Base-by-base conservation (phyloP, 345 rosid genomes). In the Acer saccharum region DNA sequence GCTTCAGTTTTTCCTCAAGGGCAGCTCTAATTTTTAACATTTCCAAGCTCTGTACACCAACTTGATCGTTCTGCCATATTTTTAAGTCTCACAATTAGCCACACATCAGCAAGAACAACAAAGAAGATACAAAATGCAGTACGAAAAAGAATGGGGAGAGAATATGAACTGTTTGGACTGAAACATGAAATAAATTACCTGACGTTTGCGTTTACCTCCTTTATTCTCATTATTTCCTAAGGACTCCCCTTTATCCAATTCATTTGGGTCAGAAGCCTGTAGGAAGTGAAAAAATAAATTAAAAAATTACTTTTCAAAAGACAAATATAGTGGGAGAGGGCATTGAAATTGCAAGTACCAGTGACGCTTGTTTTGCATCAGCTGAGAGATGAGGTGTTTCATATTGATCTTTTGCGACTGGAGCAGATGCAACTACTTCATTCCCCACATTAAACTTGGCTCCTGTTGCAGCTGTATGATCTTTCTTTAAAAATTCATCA, bases 1-100 rank as follows among this genome's bases (percentile, higher is more conserved):
- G 86, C 87, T 86, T 95, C 83, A 93, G 72, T 74, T 90, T 95
- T 82, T 91, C 93, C 74, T 92, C 97, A 54, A 95, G 91, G 21
- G 89, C 90, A 55, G 98, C 98, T 87, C 99, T 88, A 32, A 92
- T 84, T 80, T 87, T 88, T 65, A 95, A 73, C 98, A 95, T 95
- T 84, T 94, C 88, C 86, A 77, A 83, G 86, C 98, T 93, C 79
- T 92, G 91, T 18, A 84, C 64, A 83, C 89, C 91, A 82, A 90
- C 88, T 76, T 85, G 85, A 81, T 84, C 86, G 57, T 71, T 85
- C 98, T 91, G 90, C 84, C 76, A 83, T 65, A 77, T 73, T 74
- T 58, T 68, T 14, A 29, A 10, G 20, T 69, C 21, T 77, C 69
- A 76, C 73, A 39, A 58, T 87, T 39, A 80, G 76, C 62, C 35